Conservation (phyloP, 257 asterid species). For the Datura wrightii region DNA sequence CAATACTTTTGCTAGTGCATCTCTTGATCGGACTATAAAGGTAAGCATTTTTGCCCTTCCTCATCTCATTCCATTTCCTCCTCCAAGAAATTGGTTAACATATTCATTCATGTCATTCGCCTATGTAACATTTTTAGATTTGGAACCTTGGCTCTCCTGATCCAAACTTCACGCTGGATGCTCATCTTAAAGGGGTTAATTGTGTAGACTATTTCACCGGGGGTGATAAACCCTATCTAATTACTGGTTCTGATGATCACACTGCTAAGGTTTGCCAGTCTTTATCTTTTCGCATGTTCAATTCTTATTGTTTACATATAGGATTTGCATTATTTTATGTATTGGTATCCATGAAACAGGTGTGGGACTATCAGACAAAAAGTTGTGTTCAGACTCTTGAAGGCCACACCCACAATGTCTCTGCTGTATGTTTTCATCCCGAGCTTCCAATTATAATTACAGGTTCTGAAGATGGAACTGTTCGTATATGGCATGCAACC, state of each 20-base stretch:
- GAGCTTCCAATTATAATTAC: slow-evolving; percentile 97
- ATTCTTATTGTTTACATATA: slow-evolving; percentile 27
- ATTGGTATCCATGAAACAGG: slow-evolving; percentile 56
- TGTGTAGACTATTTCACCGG: slow-evolving; percentile 98
- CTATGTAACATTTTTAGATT: slow-evolving; percentile 54
- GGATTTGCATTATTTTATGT: slow-evolving; percentile 28
- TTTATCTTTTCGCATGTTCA: slow-evolving; percentile 33
- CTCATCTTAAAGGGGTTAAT: slow-evolving; percentile 94
- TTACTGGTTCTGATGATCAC: slow-evolving; percentile 98
- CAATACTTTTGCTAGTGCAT: slow-evolving; percentile 98
- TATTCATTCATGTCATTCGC: slow-evolving; percentile 20
- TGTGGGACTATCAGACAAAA: slow-evolving; percentile 99
- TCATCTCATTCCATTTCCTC: not conserved
- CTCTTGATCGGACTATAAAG: slow-evolving; percentile 96
- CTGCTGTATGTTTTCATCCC: slow-evolving; percentile 99
- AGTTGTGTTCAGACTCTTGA: slow-evolving; percentile 99
- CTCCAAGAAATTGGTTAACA: slow-evolving; percentile 14
- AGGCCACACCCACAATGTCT: slow-evolving; percentile 98
- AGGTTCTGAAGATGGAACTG: slow-evolving; percentile 99
- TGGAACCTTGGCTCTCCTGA: slow-evolving; percentile 99
- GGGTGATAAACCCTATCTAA: slow-evolving; percentile 94
- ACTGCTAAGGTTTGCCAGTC: slow-evolving; percentile 82
- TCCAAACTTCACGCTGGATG: slow-evolving; percentile 96
- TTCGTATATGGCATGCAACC: slow-evolving; percentile 98
- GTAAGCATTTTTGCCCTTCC: slow-evolving; percentile 40